Conservation (phyloP, 352 stramenopile genomes). For the Phytophthora colocasiae region DNA sequence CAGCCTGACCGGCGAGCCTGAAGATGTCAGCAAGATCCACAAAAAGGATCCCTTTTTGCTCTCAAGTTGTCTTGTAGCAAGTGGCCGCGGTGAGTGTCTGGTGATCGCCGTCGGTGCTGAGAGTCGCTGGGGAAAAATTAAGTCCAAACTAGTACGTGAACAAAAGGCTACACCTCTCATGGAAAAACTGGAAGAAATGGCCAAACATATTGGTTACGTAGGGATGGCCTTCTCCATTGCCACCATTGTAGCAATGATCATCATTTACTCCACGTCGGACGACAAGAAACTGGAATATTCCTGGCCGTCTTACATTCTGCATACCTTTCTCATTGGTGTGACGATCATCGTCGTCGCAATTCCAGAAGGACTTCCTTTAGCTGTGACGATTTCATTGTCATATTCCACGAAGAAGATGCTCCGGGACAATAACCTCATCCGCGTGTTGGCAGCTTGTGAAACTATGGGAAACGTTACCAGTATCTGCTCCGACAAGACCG, state of each 20-base stretch:
- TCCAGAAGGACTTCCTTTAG: constrained; percentile 93
- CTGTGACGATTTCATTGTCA: constrained; percentile 95
- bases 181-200: constrained; percentile 93
- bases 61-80: constrained; percentile 85
- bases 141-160: constrained; percentile 89
- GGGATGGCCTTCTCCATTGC: constrained; percentile 86
- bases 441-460: constrained; percentile 97
- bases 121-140: constrained; percentile 92
- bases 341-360: constrained; percentile 96
- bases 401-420: constrained; percentile 99
- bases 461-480: constrained; percentile 99
- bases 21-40: constrained; percentile 90
- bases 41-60: constrained; percentile 86
- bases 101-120: constrained; percentile 85
- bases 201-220: constrained; percentile 90
- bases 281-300: constrained; percentile 66
- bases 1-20: constrained; percentile 95
- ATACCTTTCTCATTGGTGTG: constrained; percentile 95
- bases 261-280: constrained; percentile 77
- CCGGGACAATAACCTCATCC: constrained; percentile 98
- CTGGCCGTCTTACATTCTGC: constrained; percentile 88
- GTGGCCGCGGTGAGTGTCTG: constrained; percentile 76
- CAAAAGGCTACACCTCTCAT: constrained; percentile 93
- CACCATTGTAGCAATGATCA: constrained; percentile 88
- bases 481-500: constrained; percentile 98